phyloP scores from a whole-genome alignment of 768 basidiomycete species.

The Lyophyllum atratum region DNA sequence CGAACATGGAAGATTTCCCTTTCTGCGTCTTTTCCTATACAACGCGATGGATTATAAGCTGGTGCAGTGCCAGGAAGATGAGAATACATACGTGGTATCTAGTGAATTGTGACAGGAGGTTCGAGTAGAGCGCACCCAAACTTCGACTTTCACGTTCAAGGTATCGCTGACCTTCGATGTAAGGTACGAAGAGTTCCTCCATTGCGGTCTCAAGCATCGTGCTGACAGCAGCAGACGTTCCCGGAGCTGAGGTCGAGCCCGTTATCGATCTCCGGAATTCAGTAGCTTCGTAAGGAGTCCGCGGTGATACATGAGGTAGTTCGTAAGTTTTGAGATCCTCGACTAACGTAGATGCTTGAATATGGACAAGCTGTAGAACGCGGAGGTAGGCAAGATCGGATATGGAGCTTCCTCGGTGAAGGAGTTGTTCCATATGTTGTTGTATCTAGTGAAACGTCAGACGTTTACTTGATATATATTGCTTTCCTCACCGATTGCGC shows the following conservation, averaged over 20 bases:
- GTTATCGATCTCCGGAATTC: constrained; percentile 62
- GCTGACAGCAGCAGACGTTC: constrained; percentile 62
- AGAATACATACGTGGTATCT: constrained; percentile 78
- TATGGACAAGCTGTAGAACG: constrained; percentile 84
- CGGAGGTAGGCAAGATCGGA: constrained; percentile 93
- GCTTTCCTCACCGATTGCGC: constrained; percentile 80
- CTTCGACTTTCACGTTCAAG: constrained; percentile 90
- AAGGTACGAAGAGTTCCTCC: constrained; percentile 95
- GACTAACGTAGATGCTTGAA: constrained; percentile 74
- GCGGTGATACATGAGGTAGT: constrained; percentile 64
- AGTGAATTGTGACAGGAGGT: constrained; percentile 71
- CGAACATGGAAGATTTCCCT: constrained; percentile 80
- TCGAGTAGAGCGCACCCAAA: constrained; percentile 76
- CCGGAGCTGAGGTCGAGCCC: constrained; percentile 42
- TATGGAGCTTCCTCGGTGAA: constrained; percentile 71
- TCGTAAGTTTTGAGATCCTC: constrained; percentile 94
- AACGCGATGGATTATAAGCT: constrained; percentile 12
- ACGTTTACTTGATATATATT: background rate
- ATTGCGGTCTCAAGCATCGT: constrained; percentile 93
- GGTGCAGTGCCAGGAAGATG: background rate
- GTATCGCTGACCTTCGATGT: constrained; percentile 89
- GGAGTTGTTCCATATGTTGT: constrained; percentile 90
- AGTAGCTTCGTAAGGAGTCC: constrained; percentile 61
- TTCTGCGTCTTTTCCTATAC: constrained; percentile 59
- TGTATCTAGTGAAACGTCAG: constrained; percentile 68